Evolutionary conservation across 129 eudicot genomes (phyloP).

Genomic region (Chrysanthemum makinoi): DNA sequence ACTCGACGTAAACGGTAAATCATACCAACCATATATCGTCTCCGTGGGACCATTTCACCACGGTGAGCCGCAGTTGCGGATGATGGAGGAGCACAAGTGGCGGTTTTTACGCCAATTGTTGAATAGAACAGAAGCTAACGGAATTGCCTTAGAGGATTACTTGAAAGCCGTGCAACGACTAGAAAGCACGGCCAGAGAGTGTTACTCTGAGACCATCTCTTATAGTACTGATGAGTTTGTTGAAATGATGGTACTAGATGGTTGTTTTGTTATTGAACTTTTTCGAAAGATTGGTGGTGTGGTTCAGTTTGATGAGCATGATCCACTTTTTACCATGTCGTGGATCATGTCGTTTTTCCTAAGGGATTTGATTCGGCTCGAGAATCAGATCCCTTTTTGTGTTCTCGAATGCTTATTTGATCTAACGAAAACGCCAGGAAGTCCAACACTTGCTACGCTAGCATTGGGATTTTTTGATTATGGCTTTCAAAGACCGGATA

Average conservation of each 20-base stretch:
- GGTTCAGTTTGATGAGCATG: conserved; percentile 42
- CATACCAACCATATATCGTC: conserved; percentile 65
- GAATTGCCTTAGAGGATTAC: conserved; percentile 37
- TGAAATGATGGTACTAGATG: conserved; percentile 85
- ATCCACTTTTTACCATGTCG: conserved; percentile 60
- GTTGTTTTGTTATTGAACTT: conserved; percentile 78
- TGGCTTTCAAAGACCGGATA: conserved; percentile 37
- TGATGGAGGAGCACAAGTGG: conserved; percentile 95
- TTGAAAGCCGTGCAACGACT: conserved; percentile 49
- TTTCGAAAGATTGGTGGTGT: conserved; percentile 46
- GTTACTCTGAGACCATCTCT: conserved; percentile 50
- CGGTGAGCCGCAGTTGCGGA: conserved; percentile 42
- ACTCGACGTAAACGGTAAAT: conserved; percentile 48
- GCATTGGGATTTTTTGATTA: conserved; percentile 53
- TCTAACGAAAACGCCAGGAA: conserved; percentile 30
- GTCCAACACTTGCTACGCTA: conserved; percentile 32
- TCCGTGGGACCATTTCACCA: conserved; percentile 89
- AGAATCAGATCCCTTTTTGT: conserved; percentile 81
- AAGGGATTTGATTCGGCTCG: conserved; percentile 69
- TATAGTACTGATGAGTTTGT: conserved; percentile 44
- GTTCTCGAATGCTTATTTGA: conserved; percentile 57
- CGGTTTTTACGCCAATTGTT: conserved; percentile 51
- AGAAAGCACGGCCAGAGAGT: conserved; percentile 50
- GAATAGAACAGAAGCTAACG: conserved; percentile 35
- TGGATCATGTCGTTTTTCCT: conserved; percentile 67